Base-by-base conservation (phyloP, 2,329 filamentous ascomycete species). In the Cordyceps cicadae region DNA sequence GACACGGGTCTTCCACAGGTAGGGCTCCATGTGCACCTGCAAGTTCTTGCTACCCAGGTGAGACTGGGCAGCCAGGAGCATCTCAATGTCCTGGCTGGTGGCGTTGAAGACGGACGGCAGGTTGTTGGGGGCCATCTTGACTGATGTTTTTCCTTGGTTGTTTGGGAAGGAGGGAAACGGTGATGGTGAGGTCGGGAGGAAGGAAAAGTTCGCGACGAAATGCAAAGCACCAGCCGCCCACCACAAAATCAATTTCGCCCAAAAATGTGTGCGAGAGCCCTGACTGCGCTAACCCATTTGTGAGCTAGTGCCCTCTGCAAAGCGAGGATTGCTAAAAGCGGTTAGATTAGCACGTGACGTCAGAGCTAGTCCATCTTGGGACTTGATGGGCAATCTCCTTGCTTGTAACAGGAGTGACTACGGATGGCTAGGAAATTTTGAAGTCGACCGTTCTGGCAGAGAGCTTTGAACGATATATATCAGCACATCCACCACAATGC, bases 11-110 rank as follows among this genome's bases (percentile, higher is more conserved):
- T 99, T 99, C 93, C 93, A 99, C 75, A 99, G 88, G 86, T 99
- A 99, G 71, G 92, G 90, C 82, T 96, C 91, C 92, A 97, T 97
- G 85, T 97, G 92, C 77, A 95, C 90, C 86, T 97, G 94, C 74
- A 99, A 80, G 87, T 99, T 99, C 90, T 97, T 97, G 81, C 88
- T 91, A 74, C 94, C 94, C 72, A 97, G 87, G 82, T 99, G 95
- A 81, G 84, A 87, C 83, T 97, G 92, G 74, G 95, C 92, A 75
- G 92, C 89, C 73, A 99, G 89, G 76, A 99, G 91, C 90, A 92
- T 94, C 90, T 99, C 94, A 82, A 99, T 95, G 84, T 99, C 94
- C 84, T 95, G 87, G 76, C 87, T 88, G 74, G 94, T 97, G 76
- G 94, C 90, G 85, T 96, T 94, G 88, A 99, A 96, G 75, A 89